Percentiles rank a stretch among this genome's conserved stretches.
phyloP scores from a whole-genome alignment of 768 basidiomycete species.

The Agaricus sinodeliciosus region DNA sequence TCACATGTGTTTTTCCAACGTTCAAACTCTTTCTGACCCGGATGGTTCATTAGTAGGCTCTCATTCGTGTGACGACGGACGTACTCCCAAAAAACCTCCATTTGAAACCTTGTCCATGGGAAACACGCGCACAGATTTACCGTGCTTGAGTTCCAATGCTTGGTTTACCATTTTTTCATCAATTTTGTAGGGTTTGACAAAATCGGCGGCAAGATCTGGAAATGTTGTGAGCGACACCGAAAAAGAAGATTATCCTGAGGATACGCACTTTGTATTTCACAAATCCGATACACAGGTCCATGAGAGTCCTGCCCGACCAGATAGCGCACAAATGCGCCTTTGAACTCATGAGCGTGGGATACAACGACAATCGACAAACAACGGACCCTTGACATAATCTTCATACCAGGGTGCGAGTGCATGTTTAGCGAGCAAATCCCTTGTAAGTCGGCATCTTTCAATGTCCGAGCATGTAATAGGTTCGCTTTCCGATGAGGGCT shows the following conservation, averaged over 20 bases:
- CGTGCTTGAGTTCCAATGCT: conserved; percentile 71
- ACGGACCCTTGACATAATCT: conserved; percentile 69
- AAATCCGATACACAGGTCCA: conserved; percentile 70
- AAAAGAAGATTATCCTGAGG: background rate
- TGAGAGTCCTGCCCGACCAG: conserved; percentile 66
- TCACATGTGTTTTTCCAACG: conserved; percentile 41
- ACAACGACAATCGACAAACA: conserved; percentile 2
- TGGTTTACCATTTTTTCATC: conserved; percentile 61
- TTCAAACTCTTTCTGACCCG: conserved; percentile 63
- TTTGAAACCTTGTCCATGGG: conserved; percentile 89
- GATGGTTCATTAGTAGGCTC: conserved; percentile 1
- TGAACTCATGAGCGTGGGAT: conserved; percentile 33
- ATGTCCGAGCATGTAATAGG: conserved; percentile 55
- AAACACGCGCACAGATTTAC: conserved; percentile 53
- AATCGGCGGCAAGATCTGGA: conserved; percentile 42
- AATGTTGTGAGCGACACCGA: conserved; percentile 3
- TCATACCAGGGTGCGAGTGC: conserved; percentile 80
- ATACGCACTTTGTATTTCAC: conserved; percentile 67
- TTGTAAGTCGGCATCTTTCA: conserved; percentile 53
- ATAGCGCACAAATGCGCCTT: conserved; percentile 85
- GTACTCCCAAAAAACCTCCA: conserved; percentile 51
- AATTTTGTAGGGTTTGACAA: conserved; percentile 64
- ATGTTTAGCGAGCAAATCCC: conserved; percentile 66
- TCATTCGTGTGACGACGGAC: conserved; percentile 18
- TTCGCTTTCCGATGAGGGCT: conserved; percentile 29